A percentile compares a stretch with the other conserved stretches of the same genome.
Evolutionary conservation across 2,329 filamentous ascomycete species (phyloP).

Genomic region (Fusarium globosum): DNA sequence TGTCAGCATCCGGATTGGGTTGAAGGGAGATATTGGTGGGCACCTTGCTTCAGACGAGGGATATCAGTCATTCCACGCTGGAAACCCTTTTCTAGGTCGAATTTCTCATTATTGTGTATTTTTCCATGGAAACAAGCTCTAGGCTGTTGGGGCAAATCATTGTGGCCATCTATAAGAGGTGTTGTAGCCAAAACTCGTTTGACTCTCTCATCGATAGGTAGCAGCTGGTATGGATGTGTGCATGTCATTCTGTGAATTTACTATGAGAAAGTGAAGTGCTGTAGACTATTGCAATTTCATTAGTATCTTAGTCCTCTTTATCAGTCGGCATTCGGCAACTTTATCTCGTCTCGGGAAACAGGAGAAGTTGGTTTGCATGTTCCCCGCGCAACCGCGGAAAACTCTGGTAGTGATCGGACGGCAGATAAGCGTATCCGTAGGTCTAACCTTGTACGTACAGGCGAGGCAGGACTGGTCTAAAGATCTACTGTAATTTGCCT

Average conservation of each 20-base stretch:
- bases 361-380: neutral
- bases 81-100: neutral
- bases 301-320: neutral
- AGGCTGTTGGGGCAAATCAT: neutral
- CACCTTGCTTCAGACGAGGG: neutral
- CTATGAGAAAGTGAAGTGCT: fast-evolving
- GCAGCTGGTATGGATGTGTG: neutral
- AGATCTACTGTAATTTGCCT: too few relatives aligned
- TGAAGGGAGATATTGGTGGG: fast-evolving
- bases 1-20: too few relatives aligned
- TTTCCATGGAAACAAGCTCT: conserved; percentile 4
- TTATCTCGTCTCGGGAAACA: neutral
- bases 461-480: too few relatives aligned
- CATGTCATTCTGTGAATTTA: neutral
- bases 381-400: conserved; percentile 7
- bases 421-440: neutral
- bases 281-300: too few relatives aligned
- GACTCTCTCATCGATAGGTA: neutral
- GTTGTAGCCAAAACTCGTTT: neutral
- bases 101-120: conserved; percentile 3
- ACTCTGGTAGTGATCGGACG: neutral
- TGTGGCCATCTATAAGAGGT: conserved; percentile 1
- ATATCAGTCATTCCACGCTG: conserved; percentile 14
- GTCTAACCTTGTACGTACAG: too few relatives aligned
- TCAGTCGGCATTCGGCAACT: neutral